Conservation (phyloP, 2,329 filamentous ascomycete species). For the Calonectria pseudoreteaudii region DNA sequence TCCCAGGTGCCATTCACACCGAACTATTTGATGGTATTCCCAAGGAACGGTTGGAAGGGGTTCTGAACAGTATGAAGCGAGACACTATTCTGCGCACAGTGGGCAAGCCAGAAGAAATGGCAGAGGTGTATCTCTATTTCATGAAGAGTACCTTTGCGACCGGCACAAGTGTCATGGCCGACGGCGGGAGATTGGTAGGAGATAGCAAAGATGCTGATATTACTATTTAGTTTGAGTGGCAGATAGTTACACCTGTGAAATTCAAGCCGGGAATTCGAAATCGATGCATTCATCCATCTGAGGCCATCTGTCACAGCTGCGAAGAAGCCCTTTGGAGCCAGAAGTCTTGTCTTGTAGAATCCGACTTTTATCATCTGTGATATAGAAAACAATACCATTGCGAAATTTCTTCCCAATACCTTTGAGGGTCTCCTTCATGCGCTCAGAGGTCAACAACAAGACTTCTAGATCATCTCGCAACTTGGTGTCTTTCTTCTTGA, state of each 20-base stretch:
- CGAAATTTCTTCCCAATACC: conserved; percentile 36
- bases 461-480: conserved; percentile 37
- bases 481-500: conserved; percentile 18
- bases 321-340: conserved; percentile 31
- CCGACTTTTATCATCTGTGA: conserved; percentile 23
- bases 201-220: conserved; percentile 28
- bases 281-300: not conserved
- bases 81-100: conserved; percentile 37
- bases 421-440: conserved; percentile 28
- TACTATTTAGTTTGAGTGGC: not conserved
- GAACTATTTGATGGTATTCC: conserved; percentile 47
- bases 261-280: not conserved
- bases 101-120: conserved; percentile 53
- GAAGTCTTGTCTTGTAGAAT: conserved; percentile 25
- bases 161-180: conserved; percentile 44
- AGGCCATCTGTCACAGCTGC: conserved; percentile 36
- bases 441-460: conserved; percentile 28
- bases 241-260: not conserved
- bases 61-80: conserved; percentile 28
- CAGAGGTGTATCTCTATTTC: conserved; percentile 56
- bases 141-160: conserved; percentile 56
- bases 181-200: conserved; percentile 40
- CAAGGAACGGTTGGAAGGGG: conserved; percentile 20
- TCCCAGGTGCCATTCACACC: conserved; percentile 65
- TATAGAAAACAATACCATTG: conserved; percentile 34